A percentile compares a stretch with the other conserved stretches of the same genome.
These are phyloP conservation scores for Tanozyma kutaoensis DNA, from an alignment of 805 yeast genomes.

Conservation along the genomic window DNA sequence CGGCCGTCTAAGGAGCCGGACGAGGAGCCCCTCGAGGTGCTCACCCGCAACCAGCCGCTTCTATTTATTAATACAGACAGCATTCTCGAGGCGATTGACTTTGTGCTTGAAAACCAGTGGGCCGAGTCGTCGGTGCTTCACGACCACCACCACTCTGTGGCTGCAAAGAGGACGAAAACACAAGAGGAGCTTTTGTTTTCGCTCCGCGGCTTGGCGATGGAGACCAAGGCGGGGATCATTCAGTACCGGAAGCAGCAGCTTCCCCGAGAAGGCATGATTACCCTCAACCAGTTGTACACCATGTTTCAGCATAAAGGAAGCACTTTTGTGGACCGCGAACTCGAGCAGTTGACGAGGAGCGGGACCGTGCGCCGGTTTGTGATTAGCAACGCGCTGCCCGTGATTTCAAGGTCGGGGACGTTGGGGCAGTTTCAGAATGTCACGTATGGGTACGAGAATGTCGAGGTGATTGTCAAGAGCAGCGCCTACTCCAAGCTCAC, in stretches of 20 bases:
- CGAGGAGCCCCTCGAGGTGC: constrained; percentile 7
- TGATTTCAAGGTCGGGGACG: constrained; percentile 25
- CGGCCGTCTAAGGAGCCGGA: constrained; percentile 1
- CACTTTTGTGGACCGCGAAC: constrained; percentile 35
- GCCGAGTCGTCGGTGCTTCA: constrained; percentile 19
- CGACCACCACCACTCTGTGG: constrained; percentile 7
- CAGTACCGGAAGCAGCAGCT: constrained; percentile 17
- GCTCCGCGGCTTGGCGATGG: constrained; percentile 19
- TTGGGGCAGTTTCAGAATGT: constrained; percentile 6
- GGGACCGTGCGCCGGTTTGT: constrained; percentile 26
- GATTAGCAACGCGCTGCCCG: constrained; percentile 30
- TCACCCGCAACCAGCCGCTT: constrained; percentile 25
- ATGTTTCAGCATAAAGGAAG: constrained; percentile 28
- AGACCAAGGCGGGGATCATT: constrained; percentile 21
- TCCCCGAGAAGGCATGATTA: constrained; percentile 24
- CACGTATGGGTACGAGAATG: constrained; percentile 29
- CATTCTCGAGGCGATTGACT: constrained; percentile 17
- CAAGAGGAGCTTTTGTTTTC: constrained; percentile 18
- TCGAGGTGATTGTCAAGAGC: constrained; percentile 20
- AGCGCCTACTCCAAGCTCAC: constrained; percentile 9
- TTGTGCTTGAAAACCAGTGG: constrained; percentile 23
- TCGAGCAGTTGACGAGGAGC: constrained; percentile 21
- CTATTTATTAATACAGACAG: constrained; percentile 21
- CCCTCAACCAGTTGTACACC: constrained; percentile 36
- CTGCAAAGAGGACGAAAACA: constrained; percentile 4